These are phyloP conservation scores for Hericium erinaceus DNA, from an alignment of 768 basidiomycete genomes.

Conservation along the genomic window DNA sequence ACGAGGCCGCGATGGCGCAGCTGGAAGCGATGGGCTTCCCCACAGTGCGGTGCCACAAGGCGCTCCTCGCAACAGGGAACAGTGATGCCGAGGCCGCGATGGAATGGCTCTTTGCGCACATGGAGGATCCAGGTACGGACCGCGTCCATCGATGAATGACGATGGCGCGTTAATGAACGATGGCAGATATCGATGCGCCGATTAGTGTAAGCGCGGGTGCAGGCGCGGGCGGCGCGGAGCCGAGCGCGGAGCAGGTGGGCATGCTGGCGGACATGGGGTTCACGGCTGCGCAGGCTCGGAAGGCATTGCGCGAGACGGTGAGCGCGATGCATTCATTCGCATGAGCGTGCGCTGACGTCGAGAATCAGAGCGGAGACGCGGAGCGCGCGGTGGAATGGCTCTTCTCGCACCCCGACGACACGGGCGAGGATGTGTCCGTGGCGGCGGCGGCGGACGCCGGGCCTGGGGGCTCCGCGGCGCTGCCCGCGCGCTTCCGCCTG, in stretches of 20 bases:
- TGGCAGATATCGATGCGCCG: conserved; percentile 78
- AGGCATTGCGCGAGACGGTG: conserved; percentile 83
- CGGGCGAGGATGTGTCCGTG: conserved; percentile 44
- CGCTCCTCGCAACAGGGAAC: conserved; percentile 80
- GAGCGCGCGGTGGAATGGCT: conserved; percentile 95
- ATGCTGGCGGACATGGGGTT: conserved; percentile 93
- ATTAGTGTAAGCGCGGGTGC: conserved; percentile 29
- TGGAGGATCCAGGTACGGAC: conserved; percentile 80
- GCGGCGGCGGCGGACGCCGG: conserved; percentile 17
- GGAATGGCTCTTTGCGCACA: conserved; percentile 92
- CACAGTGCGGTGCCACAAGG: conserved; percentile 75
- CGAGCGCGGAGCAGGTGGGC: conserved; percentile 57
- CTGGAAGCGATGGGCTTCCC: conserved; percentile 93
- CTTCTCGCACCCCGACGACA: conserved; percentile 87
- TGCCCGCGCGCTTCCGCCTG: conserved; percentile 73
- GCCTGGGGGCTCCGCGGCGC: conserved; percentile 40
- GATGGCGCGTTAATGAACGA: background rate
- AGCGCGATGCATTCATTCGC: conserved; percentile 18
- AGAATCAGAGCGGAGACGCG: conserved; percentile 50
- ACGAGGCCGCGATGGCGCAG: conserved; percentile 63
- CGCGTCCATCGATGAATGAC: background rate
- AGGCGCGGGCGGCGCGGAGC: conserved; percentile 35
- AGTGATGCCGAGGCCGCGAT: conserved; percentile 72
- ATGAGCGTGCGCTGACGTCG: background rate
- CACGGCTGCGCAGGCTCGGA: conserved; percentile 68